These are phyloP conservation scores for Volvox carteri DNA, from an alignment of 163 green algal genomes.

Conservation along the genomic window DNA sequence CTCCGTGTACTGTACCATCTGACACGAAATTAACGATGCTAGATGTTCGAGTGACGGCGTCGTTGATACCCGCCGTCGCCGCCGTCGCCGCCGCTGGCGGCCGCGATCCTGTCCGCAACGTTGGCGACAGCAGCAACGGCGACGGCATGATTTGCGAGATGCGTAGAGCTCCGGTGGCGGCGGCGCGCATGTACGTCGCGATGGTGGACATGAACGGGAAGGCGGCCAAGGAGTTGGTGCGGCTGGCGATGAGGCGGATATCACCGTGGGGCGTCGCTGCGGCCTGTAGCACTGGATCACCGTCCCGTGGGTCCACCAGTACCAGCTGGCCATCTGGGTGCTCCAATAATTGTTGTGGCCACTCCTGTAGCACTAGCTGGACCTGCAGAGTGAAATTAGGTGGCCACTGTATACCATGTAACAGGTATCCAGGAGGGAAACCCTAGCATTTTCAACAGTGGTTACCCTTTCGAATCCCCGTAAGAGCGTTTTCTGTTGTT, in stretches of 20 bases:
- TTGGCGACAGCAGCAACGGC: no score
- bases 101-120: no score
- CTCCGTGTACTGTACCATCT: not conserved
- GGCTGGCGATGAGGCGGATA: no score
- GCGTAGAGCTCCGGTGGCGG: not conserved
- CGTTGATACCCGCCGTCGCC: not conserved
- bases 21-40: not conserved
- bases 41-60: not conserved
- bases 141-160: not conserved
- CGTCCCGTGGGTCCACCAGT: slow-evolving; percentile 16
- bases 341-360: slow-evolving; percentile 1
- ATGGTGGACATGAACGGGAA: not conserved
- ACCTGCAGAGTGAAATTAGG: no score
- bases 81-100: not conserved
- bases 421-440: no score
- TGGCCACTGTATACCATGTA: no score
- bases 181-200: not conserved
- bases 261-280: not conserved
- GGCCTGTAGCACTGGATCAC: not conserved
- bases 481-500: no score
- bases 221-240: not conserved
- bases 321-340: slow-evolving; percentile 4
- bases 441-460: no score
- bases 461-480: no score
- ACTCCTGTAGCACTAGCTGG: slow-evolving; percentile 11